Evolutionary conservation across 306 rosid species (phyloP).

Genomic region (Adenanthera pavonina): DNA sequence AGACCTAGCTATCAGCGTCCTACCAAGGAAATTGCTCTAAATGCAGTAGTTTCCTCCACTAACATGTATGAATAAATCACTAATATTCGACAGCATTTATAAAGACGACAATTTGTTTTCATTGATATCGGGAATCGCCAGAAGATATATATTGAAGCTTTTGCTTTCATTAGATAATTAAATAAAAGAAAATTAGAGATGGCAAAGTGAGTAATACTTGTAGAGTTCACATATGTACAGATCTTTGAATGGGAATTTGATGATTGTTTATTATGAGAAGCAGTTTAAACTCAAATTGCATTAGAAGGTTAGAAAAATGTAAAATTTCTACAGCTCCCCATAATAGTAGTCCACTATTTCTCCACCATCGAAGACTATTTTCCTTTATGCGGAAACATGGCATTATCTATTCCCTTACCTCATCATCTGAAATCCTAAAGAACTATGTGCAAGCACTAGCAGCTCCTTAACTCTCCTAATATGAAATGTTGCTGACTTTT

Average conservation of each 20-base stretch:
- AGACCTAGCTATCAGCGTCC: background rate
- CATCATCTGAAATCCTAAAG: background rate
- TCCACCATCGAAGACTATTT: constrained; percentile 31
- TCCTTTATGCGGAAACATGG: constrained; percentile 20
- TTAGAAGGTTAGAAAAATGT: background rate
- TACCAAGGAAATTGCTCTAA: background rate
- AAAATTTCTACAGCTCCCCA: background rate
- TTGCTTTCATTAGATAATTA: background rate
- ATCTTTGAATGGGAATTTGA: background rate
- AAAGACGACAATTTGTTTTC: background rate
- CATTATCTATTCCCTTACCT: constrained; percentile 11
- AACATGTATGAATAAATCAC: background rate
- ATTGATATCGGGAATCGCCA: background rate
- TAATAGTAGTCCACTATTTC: constrained; percentile 7
- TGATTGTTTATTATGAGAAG: background rate
- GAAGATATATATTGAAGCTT: background rate
- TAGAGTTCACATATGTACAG: background rate
- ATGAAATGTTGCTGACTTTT: constrained; percentile 31
- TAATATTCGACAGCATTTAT: background rate
- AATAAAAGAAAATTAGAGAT: background rate
- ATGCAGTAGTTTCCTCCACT: background rate
- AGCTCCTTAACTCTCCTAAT: constrained; percentile 23
- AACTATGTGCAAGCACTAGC: constrained; percentile 34
- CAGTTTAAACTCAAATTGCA: background rate
- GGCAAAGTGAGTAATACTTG: background rate